A percentile compares a stretch with the other conserved stretches of the same genome.
phyloP scores from a whole-genome alignment of 495 filamentous ascomycete species.

The Cenococcum geophilum region DNA sequence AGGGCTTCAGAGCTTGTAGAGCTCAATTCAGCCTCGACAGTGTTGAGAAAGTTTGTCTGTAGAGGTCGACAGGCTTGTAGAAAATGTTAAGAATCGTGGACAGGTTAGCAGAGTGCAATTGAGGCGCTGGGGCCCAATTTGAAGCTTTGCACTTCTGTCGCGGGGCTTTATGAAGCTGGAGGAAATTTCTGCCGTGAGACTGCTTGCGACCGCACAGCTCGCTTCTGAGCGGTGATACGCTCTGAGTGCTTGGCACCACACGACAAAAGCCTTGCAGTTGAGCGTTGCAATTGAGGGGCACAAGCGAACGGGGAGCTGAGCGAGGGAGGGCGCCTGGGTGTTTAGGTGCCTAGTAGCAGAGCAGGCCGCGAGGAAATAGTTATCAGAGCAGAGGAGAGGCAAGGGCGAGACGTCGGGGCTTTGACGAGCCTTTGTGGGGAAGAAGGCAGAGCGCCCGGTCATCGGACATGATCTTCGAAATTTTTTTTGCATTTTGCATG shows the following conservation, averaged over 20 bases:
- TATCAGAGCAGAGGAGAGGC: too few relatives aligned
- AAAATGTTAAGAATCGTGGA: background rate
- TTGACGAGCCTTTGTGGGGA: background rate
- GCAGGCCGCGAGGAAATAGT: too few relatives aligned
- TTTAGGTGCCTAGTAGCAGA: too few relatives aligned
- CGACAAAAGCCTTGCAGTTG: too few relatives aligned
- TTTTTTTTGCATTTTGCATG: background rate
- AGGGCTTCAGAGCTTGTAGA: slow-evolving; percentile 2
- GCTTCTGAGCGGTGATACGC: background rate
- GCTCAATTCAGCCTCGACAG: slow-evolving; percentile 3
- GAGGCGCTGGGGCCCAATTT: background rate
- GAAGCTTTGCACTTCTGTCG: background rate
- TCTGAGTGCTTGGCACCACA: background rate
- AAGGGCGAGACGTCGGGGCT: background rate
- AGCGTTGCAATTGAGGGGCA: too few relatives aligned
- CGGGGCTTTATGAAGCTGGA: background rate
- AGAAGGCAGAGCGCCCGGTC: background rate
- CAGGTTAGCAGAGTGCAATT: background rate
- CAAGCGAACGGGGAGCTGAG: too few relatives aligned
- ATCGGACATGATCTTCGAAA: slow-evolving; percentile 1
- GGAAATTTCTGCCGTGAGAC: background rate
- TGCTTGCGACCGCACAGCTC: background rate
- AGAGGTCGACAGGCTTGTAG: background rate
- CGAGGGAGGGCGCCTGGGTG: too few relatives aligned
- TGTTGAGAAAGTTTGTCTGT: background rate